A percentile compares a stretch with the other conserved stretches of the same genome.
Conservation (phyloP, 2,329 filamentous ascomycete genomes). For the Scolecobasidium constrictum region DNA sequence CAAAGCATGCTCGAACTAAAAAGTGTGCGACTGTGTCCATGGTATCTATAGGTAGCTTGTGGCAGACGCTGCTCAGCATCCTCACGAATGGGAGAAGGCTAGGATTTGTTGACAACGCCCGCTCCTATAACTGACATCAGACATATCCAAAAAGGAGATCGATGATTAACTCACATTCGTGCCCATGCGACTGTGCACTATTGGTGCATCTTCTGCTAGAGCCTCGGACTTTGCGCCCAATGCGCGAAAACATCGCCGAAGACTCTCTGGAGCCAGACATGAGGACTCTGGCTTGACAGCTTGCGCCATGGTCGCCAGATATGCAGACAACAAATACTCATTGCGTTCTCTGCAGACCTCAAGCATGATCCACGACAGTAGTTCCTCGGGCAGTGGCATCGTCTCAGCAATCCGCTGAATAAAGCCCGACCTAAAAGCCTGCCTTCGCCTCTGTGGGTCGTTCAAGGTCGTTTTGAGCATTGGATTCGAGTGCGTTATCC, state of each 20-base stretch:
- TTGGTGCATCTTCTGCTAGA: not conserved
- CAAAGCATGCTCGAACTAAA: conserved; percentile 10
- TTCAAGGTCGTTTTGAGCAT: conserved; percentile 2
- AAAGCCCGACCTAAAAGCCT: conserved; percentile 32
- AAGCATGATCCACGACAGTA: conserved; percentile 32
- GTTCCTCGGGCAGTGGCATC: conserved; percentile 24
- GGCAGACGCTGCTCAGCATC: not conserved
- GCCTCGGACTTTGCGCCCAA: not conserved
- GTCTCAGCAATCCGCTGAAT: conserved; percentile 26
- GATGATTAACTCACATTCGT: too few species aligned
- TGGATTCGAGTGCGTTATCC: conserved; percentile 15
- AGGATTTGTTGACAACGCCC: too few species aligned
- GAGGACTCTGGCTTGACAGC: not conserved
- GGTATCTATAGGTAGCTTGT: not conserved
- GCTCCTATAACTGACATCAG: too few species aligned
- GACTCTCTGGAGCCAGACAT: not conserved
- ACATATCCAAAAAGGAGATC: too few species aligned
- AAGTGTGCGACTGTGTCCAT: conserved; percentile 5
- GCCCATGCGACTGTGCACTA: not conserved
- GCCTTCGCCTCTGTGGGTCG: conserved; percentile 17
- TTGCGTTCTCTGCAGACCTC: conserved; percentile 21
- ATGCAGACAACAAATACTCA: conserved; percentile 25
- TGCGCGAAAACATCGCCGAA: not conserved
- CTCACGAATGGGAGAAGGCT: not conserved
- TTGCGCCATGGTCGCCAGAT: conserved; percentile 15